Percentiles rank a stretch among this genome's conserved stretches.
Evolutionary conservation across 2,329 filamentous ascomycete species (phyloP).

Genomic region (Trematosphaeria pertusa): DNA sequence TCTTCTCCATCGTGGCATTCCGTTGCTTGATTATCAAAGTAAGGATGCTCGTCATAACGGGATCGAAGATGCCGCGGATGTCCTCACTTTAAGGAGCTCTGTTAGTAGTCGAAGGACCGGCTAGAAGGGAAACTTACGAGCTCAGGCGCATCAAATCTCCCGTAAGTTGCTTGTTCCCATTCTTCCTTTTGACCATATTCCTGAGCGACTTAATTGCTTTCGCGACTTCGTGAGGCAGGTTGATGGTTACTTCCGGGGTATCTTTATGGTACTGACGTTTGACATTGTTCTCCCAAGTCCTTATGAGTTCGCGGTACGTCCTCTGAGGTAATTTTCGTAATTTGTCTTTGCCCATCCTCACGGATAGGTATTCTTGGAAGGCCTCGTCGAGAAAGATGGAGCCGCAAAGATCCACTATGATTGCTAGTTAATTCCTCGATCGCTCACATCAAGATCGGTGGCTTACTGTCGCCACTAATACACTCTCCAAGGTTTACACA

Average conservation of each 20-base stretch:
- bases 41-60: conserved; percentile 6
- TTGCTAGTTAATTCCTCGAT: neutral
- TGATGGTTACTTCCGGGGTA: conserved; percentile 1
- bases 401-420: conserved; percentile 9
- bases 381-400: conserved; percentile 4
- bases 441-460: too few species aligned
- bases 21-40: conserved; percentile 4
- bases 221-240: conserved; percentile 5
- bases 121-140: too few species aligned
- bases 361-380: conserved; percentile 6
- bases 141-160: conserved; percentile 2
- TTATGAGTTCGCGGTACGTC: neutral
- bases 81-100: neutral
- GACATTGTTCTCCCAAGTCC: conserved; percentile 8
- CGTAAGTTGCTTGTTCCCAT: neutral
- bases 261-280: conserved; percentile 5
- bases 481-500: conserved; percentile 1
- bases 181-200: conserved; percentile 1
- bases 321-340: neutral
- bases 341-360: conserved; percentile 8
- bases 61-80: conserved; percentile 3
- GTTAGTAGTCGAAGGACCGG: too few species aligned
- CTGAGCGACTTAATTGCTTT: conserved; percentile 1
- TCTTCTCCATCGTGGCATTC: conserved; percentile 1
- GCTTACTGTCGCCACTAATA: neutral